A percentile compares a stretch with the other conserved stretches of the same genome.
These are phyloP conservation scores for Cordyceps fumosorosea DNA, from an alignment of 2,329 filamentous ascomycete species.

Conservation along the genomic window DNA sequence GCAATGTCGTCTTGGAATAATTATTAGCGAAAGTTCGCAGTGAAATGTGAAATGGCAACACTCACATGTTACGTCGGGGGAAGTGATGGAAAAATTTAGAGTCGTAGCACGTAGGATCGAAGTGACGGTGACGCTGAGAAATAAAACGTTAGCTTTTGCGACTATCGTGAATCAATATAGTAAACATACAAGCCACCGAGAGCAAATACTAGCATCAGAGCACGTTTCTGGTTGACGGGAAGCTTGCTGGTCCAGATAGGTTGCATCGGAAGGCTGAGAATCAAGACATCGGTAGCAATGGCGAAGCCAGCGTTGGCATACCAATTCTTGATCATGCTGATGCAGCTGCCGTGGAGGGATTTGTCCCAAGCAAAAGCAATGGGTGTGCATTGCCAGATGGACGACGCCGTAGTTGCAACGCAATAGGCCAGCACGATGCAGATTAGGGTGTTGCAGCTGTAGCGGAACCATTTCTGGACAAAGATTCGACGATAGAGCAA, in stretches of 20 bases:
- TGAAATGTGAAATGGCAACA: neutral
- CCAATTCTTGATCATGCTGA: conserved; percentile 41
- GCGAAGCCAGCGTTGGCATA: conserved; percentile 43
- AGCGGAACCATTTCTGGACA: conserved; percentile 38
- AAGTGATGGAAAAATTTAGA: conserved; percentile 32
- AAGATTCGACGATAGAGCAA: conserved; percentile 50
- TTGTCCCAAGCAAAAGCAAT: conserved; percentile 41
- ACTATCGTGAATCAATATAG: no score
- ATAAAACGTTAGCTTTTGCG: neutral
- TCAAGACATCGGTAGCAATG: conserved; percentile 38
- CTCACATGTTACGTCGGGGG: conserved; percentile 31
- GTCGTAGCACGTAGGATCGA: conserved; percentile 36
- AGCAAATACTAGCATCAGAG: conserved; percentile 35
- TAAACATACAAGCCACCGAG: conserved; percentile 35
- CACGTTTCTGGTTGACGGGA: conserved; percentile 32
- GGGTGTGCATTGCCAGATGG: conserved; percentile 45
- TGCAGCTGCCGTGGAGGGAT: conserved; percentile 34
- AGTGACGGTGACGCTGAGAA: conserved; percentile 30
- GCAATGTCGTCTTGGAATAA: conserved; percentile 25
- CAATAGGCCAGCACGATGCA: conserved; percentile 39
- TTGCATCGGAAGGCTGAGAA: conserved; percentile 40
- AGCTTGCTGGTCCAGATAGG: conserved; percentile 40
- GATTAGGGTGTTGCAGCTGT: conserved; percentile 35
- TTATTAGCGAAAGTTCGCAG: neutral
- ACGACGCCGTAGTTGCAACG: conserved; percentile 36